Conservation (phyloP, 1,284 basidiomycete species). For the Heliocybe sulcata region DNA sequence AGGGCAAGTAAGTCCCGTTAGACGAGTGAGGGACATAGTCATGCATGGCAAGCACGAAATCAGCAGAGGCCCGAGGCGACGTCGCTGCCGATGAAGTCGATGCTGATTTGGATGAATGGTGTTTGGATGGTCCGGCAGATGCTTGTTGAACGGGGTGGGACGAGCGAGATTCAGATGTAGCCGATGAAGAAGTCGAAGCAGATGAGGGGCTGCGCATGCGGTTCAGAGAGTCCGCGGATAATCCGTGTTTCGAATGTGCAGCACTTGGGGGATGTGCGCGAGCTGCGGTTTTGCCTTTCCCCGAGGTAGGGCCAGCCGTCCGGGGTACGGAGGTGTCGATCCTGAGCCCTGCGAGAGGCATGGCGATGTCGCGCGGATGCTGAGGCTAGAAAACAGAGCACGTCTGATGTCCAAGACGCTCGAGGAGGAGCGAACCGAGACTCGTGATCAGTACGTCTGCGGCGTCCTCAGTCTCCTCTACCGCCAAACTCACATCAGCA, state of each 20-base stretch:
- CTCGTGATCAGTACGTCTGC: no score
- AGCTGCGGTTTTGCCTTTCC: constrained; percentile 7
- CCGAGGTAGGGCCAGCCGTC: constrained; percentile 7
- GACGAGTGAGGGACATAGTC: constrained; percentile 72
- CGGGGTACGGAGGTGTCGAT: constrained; percentile 17
- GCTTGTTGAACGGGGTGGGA: constrained; percentile 33
- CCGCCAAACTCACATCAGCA: background rate
- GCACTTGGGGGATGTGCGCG: constrained; percentile 13
- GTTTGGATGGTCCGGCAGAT: constrained; percentile 25
- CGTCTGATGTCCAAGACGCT: background rate
- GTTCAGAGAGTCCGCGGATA: constrained; percentile 12
- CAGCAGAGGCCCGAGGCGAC: constrained; percentile 20
- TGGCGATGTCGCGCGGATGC: constrained; percentile 7
- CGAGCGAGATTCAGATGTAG: constrained; percentile 42
- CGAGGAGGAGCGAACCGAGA: no score
- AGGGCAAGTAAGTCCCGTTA: constrained; percentile 80
- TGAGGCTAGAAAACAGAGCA: background rate
- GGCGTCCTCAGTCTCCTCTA: no score
- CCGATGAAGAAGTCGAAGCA: constrained; percentile 45
- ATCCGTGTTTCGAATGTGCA: constrained; percentile 24
- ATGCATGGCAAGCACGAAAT: constrained; percentile 83
- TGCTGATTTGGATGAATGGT: constrained; percentile 20
- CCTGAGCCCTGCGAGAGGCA: constrained; percentile 14
- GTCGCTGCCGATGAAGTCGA: constrained; percentile 14
- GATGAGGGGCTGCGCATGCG: constrained; percentile 43